Base-by-base conservation (phyloP, 495 filamentous ascomycete genomes). In the Elaphomyces granulatus region DNA sequence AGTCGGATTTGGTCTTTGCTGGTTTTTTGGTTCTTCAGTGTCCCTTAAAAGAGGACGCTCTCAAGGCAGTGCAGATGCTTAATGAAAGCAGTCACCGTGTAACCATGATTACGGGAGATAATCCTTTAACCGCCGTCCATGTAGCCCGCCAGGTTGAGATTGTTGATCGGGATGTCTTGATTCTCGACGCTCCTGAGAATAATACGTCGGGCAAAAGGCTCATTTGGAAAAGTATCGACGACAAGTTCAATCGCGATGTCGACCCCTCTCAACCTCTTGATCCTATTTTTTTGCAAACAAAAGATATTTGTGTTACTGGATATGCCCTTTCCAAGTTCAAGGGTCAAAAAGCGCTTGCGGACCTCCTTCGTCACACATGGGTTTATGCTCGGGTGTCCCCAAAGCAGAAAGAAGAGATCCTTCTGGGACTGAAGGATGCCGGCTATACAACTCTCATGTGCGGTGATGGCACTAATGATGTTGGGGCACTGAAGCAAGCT, bases 21-120 rank as follows among this genome's bases (percentile, higher is more conserved):
- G 90, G 90, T 36, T 99, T 99, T 62, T 65, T 99, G 49, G 84
- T 99, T 36, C 67, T 99, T 20, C 88, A 94, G 52, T 93, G 84
- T 52, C 90, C 90, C 15, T 66, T 99, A 21, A 99, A 99, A 66
- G 87, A 94, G 14, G 90, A 99, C 59, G 90, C 90, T 15, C 84
- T 87, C 63, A 79, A 84, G 51, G 71, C 90, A 15, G 85, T 96
- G 20, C 83, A 78, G 34, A 96, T 99, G 90, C 71, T 99, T 41
- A 99, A 94, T 53, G 92, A 96, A 64, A 94, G 88, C 60, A 94
- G 85, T 60, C 90, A 99, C 64, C 85, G 90, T 47, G 84, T 92
- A 41, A 83, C 96, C 48, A 99, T 99, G 90, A 99, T 99, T 41
- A 99, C 90, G 35, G 90, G 90, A 50, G 90, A 99, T 60, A 99